Conservation (phyloP, 768 basidiomycete species). For the Lactarius hatsudake region DNA sequence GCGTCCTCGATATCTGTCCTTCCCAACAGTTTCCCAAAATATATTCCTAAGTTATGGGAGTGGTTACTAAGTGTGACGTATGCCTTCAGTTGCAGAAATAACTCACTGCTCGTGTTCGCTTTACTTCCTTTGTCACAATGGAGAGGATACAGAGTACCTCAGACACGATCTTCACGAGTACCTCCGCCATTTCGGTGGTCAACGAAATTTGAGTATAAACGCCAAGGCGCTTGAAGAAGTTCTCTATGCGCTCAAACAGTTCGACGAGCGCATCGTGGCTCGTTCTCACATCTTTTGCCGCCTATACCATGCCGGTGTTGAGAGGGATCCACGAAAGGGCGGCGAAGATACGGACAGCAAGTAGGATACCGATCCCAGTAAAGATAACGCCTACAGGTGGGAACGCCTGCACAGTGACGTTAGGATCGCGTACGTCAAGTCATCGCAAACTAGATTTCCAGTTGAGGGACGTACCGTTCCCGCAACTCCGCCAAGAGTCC, state of each 20-base stretch:
- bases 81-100: not conserved
- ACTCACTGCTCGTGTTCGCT: constrained; percentile 2
- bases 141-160: constrained; percentile 10
- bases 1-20: too few species aligned
- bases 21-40: not conserved
- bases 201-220: not conserved
- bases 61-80: too few species aligned
- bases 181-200: not conserved
- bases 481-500: not conserved
- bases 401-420: not conserved
- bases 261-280: too few species aligned
- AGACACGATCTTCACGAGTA: constrained; percentile 1
- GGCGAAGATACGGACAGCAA: not conserved
- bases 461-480: not conserved
- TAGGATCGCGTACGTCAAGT: too few species aligned
- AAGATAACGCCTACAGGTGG: not conserved
- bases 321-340: not conserved
- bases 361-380: constrained; percentile 1
- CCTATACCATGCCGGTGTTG: not conserved
- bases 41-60: not conserved
- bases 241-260: too few species aligned
- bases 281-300: too few species aligned
- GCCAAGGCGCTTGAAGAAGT: too few species aligned
- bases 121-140: not conserved
- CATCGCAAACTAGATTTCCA: too few species aligned